Evolutionary conservation across 208 protist species (phyloP).

Genomic region (Crithidia fasciculata): DNA sequence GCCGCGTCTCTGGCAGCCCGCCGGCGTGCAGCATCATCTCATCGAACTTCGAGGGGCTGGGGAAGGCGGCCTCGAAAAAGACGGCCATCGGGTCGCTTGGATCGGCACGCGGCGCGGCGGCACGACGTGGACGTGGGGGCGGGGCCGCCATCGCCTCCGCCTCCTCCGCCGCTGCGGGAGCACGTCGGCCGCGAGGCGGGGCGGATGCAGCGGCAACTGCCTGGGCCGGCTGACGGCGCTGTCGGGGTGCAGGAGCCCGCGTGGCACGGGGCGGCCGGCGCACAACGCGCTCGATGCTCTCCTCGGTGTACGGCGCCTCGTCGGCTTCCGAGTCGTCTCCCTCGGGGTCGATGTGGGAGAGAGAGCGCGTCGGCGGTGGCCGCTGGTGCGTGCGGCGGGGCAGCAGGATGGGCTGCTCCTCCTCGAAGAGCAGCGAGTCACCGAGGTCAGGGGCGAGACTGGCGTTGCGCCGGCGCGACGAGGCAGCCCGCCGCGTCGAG

Average conservation of each 20-base stretch:
- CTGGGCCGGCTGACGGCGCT: neutral
- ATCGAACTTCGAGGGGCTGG: slow-evolving; percentile 88
- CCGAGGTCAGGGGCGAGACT: slow-evolving; percentile 56
- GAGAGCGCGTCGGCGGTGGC: slow-evolving; percentile 50
- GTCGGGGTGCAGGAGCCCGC: slow-evolving; percentile 23
- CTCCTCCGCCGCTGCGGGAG: neutral
- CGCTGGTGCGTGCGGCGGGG: slow-evolving; percentile 49
- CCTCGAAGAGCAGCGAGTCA: slow-evolving; percentile 65
- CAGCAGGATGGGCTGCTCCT: slow-evolving; percentile 76
- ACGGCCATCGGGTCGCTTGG: slow-evolving; percentile 84
- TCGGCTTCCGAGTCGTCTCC: slow-evolving; percentile 24
- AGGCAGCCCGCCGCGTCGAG: slow-evolving; percentile 19
- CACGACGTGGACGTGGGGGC: slow-evolving; percentile 14
- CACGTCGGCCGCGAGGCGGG: neutral
- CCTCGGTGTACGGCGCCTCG: slow-evolving; percentile 31
- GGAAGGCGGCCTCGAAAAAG: slow-evolving; percentile 85
- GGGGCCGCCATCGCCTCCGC: neutral
- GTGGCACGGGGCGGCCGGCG: slow-evolving; percentile 42
- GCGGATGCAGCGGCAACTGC: too few species aligned
- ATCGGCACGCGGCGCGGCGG: slow-evolving; percentile 30
- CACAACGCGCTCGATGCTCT: slow-evolving; percentile 38
- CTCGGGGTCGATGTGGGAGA: slow-evolving; percentile 56
- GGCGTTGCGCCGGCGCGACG: slow-evolving; percentile 29
- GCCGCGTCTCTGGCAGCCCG: slow-evolving; percentile 46
- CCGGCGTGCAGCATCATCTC: slow-evolving; percentile 86